Base-by-base conservation (phyloP, 441 rosid species). In the Mallotus repandus region DNA sequence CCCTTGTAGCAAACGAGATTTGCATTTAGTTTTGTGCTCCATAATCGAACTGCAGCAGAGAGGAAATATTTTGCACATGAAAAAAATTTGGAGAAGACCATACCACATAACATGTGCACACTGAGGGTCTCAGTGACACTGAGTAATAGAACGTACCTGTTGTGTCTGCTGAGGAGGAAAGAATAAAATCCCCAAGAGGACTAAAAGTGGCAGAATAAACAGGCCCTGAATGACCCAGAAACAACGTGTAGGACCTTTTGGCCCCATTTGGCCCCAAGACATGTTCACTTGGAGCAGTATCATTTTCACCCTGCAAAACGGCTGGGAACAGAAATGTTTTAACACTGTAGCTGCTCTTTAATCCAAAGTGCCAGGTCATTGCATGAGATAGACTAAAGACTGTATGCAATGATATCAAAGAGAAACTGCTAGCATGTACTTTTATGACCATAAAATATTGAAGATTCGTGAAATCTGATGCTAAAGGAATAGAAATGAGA, bases 1-100 rank as follows among this genome's bases (percentile, higher is more conserved):
- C 99, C 98, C 86, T 92, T 94, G 90, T 94, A 96, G 85, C 98
- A 91, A 67, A 96, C 99, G 59, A 92, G 98, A 85, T 92, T 96
- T 65, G 98, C 95, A 84, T 94, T 94, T 76, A 91, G 80, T 81
- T 91, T 82, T 78, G 96, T 89, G 83, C 96, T 95, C 99, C 99
- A 95, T 41, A 95, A 85, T 70, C 97, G 86, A 81, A 92, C 98
- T 91, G 87, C 86, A 82, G 49, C 61, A 81, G 18, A 76, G 65
- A 19, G 73, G 63, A 35, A 50, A 52, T 11, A 21, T 35, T 67
- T 62, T 45, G 22, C 14, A 10, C 54, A 53, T 10, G 11, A 46
- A 35, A 18, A 29, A 29, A 29, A 29, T 1, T 60, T 0, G 14
- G 46, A 62, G 32, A 9, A 56, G 29, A 25, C 8, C n/a, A 69